Percentiles rank a stretch among this genome's conserved stretches.
phyloP scores from a whole-genome alignment of 176 grass and related monocot species.

The Musa schizocarpa region DNA sequence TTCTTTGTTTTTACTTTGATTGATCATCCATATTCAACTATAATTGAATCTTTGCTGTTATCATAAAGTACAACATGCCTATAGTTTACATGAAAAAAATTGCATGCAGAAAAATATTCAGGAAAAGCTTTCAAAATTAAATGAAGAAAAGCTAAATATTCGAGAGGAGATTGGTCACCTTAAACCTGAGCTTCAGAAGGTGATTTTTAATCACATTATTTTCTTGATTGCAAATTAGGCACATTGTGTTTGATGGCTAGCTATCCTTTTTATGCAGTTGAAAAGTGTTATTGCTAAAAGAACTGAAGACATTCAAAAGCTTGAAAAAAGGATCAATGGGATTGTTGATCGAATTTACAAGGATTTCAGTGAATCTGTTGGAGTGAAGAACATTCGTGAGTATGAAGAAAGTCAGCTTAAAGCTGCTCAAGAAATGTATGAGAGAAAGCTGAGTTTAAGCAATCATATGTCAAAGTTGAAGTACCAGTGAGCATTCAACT shows the following conservation, averaged over 20 bases:
- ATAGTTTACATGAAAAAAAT: not conserved
- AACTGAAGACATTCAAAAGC: conserved; percentile 59
- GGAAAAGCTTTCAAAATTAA: conserved; percentile 64
- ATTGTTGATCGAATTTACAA: conserved; percentile 87
- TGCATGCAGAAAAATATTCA: conserved; percentile 56
- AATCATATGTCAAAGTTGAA: conserved; percentile 99
- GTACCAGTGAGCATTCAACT: conserved; percentile 77
- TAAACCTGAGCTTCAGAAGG: conserved; percentile 70
- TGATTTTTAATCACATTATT: conserved; percentile 19
- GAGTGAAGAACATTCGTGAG: conserved; percentile 90
- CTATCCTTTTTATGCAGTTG: conserved; percentile 50
- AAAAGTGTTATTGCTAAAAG: conserved; percentile 49
- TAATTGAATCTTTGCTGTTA: not conserved
- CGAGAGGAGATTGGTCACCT: conserved; percentile 57
- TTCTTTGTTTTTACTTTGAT: not conserved
- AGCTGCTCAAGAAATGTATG: conserved; percentile 72
- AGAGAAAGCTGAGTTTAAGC: conserved; percentile 67
- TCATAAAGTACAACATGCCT: not conserved
- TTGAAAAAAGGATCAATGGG: conserved; percentile 91
- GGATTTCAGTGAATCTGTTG: conserved; percentile 90
- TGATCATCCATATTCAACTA: not conserved
- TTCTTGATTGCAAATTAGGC: conserved; percentile 9
- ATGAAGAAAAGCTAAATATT: conserved; percentile 62
- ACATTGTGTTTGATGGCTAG: conserved; percentile 19
- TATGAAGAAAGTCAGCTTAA: conserved; percentile 96